These are phyloP conservation scores for Coemansia sp. DNA, from an alignment of 192 early-diverging fungal genomes.

Conservation along the genomic window DNA sequence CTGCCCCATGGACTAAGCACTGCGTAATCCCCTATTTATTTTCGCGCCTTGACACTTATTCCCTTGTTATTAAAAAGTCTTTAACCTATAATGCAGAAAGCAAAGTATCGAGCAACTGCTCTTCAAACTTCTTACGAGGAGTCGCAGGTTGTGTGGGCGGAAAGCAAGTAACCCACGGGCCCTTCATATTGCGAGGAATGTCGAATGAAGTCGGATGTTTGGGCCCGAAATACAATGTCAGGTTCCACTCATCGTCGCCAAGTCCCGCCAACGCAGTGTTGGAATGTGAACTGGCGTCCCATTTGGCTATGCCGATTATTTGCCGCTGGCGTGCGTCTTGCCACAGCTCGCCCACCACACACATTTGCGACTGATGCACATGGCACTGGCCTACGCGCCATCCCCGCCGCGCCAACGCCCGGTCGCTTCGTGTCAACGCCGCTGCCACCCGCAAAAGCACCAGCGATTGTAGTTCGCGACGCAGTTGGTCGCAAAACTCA, in stretches of 20 bases:
- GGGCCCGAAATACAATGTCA: constrained; percentile 43
- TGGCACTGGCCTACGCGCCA: constrained; percentile 42
- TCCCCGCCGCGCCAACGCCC: constrained; percentile 6
- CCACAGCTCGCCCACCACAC: constrained; percentile 51
- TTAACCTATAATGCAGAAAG: constrained; percentile 17
- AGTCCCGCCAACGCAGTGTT: background rate
- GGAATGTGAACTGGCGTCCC: background rate
- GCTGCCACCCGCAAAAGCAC: constrained; percentile 41
- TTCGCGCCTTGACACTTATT: background rate
- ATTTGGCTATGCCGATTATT: constrained; percentile 47
- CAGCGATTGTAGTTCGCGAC: constrained; percentile 44
- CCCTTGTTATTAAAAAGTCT: background rate
- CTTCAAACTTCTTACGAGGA: constrained; percentile 27
- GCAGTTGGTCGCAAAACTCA: constrained; percentile 49
- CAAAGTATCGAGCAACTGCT: constrained; percentile 20
- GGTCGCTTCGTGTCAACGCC: constrained; percentile 31
- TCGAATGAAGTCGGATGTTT: constrained; percentile 45
- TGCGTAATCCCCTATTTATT: background rate
- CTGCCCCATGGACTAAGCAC: constrained; percentile 11
- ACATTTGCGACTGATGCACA: constrained; percentile 54
- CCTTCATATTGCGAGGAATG: background rate
- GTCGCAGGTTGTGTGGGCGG: constrained; percentile 13
- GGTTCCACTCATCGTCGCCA: constrained; percentile 18
- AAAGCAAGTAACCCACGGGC: constrained; percentile 44
- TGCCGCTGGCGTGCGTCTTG: constrained; percentile 34